phyloP scores from a whole-genome alignment of 2,329 filamentous ascomycete species.

The Ustulina deusta region DNA sequence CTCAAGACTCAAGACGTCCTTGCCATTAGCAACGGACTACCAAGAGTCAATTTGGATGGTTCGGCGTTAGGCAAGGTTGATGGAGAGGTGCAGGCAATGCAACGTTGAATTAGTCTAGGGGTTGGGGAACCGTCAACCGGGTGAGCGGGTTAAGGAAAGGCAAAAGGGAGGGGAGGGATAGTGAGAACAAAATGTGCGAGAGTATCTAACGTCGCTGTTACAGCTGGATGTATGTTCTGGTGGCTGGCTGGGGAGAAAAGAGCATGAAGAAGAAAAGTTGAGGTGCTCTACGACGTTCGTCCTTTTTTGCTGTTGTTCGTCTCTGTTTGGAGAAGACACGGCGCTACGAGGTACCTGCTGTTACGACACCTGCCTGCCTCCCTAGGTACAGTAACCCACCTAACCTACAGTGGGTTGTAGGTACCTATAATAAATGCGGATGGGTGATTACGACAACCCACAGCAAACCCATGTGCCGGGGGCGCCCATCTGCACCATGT shows the following conservation, averaged over 20 bases:
- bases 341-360: neutral
- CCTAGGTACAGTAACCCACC: neutral
- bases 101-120: slow-evolving; percentile 31
- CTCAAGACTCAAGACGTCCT: slow-evolving; percentile 17
- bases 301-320: slow-evolving; percentile 4
- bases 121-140: slow-evolving; percentile 13
- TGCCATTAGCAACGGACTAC: slow-evolving; percentile 33
- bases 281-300: slow-evolving; percentile 20
- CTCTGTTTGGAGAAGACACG: neutral
- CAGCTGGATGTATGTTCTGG: slow-evolving; percentile 1
- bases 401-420: slow-evolving; percentile 8
- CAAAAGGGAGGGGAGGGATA: slow-evolving; percentile 10
- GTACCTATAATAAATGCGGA: neutral
- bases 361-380: neutral
- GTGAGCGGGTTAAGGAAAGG: slow-evolving; percentile 17
- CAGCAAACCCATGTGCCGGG: neutral
- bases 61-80: slow-evolving; percentile 21
- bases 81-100: slow-evolving; percentile 36
- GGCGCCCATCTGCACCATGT: slow-evolving; percentile 7
- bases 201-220: slow-evolving; percentile 1
- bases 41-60: slow-evolving; percentile 6
- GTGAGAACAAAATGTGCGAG: neutral
- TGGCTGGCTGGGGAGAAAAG: neutral
- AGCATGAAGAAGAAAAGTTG: slow-evolving; percentile 31
- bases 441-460: slow-evolving; percentile 2